These are phyloP conservation scores for Naganishia kalamii DNA, from an alignment of 768 basidiomycete species.

Conservation along the genomic window DNA sequence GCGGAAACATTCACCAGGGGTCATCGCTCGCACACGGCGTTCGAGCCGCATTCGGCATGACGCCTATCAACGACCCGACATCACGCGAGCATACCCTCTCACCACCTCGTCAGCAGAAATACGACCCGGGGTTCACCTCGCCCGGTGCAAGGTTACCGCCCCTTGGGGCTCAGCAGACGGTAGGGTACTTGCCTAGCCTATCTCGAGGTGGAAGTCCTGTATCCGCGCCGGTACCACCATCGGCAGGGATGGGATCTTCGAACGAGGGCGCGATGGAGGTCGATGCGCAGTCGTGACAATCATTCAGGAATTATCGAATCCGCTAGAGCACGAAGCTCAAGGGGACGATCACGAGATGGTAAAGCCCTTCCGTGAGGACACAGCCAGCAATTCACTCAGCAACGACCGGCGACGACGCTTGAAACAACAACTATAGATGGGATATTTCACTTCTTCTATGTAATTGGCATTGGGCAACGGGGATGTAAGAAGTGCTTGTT, in stretches of 20 bases:
- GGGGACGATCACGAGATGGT: no score
- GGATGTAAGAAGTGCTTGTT: no score
- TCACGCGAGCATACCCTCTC: conserved; percentile 16
- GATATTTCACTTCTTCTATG: not conserved
- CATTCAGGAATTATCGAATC: not conserved
- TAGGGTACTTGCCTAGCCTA: conserved; percentile 35
- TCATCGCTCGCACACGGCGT: conserved; percentile 66
- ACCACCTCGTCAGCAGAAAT: conserved; percentile 20
- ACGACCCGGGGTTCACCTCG: conserved; percentile 21
- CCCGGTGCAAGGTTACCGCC: conserved; percentile 38
- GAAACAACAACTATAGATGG: not conserved
- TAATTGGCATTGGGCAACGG: not conserved
- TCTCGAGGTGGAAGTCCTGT: conserved; percentile 36
- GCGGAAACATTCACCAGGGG: conserved; percentile 24
- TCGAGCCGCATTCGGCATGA: conserved; percentile 84
- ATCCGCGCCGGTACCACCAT: no score
- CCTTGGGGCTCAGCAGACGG: conserved; percentile 21
- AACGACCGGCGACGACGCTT: no score
- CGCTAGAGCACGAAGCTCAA: not conserved
- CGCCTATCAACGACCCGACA: conserved; percentile 57
- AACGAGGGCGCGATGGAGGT: conserved; percentile 37
- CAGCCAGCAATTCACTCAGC: no score
- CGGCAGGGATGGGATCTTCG: not conserved
- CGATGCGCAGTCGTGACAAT: conserved; percentile 34
- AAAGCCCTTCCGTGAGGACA: no score